Conservation (phyloP, 768 basidiomycete genomes). For the Cyclocybe cylindracea region DNA sequence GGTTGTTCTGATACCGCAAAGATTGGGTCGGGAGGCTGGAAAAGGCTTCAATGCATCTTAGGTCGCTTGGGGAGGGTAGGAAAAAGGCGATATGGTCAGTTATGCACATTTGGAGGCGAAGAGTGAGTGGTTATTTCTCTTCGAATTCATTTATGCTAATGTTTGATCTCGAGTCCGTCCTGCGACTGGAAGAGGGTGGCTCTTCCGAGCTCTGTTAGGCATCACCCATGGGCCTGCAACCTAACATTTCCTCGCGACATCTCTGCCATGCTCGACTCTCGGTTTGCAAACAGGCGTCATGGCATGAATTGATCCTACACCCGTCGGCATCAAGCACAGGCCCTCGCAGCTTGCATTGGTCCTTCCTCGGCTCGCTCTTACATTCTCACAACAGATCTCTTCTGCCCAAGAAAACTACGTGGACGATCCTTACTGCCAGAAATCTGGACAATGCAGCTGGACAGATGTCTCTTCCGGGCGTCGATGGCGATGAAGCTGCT, state of each 20-base stretch:
- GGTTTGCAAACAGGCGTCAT: constrained; percentile 24
- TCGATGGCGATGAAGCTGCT: no score
- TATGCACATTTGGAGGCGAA: constrained; percentile 53
- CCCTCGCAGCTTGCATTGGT: constrained; percentile 33
- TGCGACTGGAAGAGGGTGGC: constrained; percentile 54
- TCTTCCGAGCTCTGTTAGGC: constrained; percentile 48
- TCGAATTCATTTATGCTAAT: not conserved
- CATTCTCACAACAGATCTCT: not conserved
- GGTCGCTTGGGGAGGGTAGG: constrained; percentile 51
- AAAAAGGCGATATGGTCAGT: constrained; percentile 40
- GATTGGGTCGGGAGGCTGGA: no score
- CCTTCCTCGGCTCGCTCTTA: constrained; percentile 19
- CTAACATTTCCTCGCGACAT: not conserved
- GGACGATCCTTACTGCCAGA: no score
- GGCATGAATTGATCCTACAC: constrained; percentile 43
- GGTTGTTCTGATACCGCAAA: no score
- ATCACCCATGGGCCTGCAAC: constrained; percentile 55
- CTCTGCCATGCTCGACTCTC: not conserved
- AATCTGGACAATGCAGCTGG: no score
- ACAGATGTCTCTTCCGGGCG: no score
- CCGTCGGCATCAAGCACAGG: constrained; percentile 35
- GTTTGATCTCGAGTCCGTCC: no score
- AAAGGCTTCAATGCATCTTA: no score
- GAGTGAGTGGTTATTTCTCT: constrained; percentile 14
- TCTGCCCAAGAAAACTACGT: no score